Percentiles rank a stretch among this genome's conserved stretches.
phyloP scores from a whole-genome alignment of 2,329 filamentous ascomycete species.

The Alternaria ethzedia region DNA sequence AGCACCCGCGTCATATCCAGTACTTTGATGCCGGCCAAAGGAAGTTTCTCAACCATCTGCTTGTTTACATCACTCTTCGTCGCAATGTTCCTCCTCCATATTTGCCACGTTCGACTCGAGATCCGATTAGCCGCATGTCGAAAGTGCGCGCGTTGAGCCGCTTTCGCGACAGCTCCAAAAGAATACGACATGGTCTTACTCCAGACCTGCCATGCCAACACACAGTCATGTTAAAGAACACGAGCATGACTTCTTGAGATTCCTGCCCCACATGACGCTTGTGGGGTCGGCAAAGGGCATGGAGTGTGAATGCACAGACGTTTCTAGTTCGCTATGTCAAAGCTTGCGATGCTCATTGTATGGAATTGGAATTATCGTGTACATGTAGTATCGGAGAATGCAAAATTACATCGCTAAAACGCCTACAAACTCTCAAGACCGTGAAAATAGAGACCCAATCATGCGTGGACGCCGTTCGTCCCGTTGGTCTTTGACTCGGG shows the following conservation, averaged over 20 bases:
- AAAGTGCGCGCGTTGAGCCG: neutral
- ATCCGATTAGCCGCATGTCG: neutral
- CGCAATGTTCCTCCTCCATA: conserved; percentile 46
- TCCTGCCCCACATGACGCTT: conserved; percentile 36
- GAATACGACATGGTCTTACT: conserved; percentile 22
- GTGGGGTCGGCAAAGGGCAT: conserved; percentile 29
- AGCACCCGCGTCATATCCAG: conserved; percentile 96
- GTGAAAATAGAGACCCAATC: neutral
- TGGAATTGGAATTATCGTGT: neutral
- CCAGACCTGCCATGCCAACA: conserved; percentile 1
- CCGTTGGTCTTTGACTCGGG: conserved; percentile 16
- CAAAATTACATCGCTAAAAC: neutral
- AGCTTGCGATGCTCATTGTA: neutral
- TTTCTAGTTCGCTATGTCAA: neutral
- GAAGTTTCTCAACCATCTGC: conserved; percentile 58
- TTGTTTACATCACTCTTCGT: conserved; percentile 47
- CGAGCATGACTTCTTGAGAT: conserved; percentile 4
- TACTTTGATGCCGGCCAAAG: conserved; percentile 83
- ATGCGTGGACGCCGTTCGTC: conserved; percentile 15
- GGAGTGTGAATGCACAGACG: conserved; percentile 18
- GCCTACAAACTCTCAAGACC: neutral
- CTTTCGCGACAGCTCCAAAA: conserved; percentile 10
- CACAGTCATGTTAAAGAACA: conserved; percentile 17
- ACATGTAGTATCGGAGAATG: neutral
- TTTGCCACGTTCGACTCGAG: conserved; percentile 8